Evolutionary conservation across 2,329 filamentous ascomycete species (phyloP), one percentile per base, ranked within the genome.

Genomic region (Pyrenophora seminiperda): DNA sequence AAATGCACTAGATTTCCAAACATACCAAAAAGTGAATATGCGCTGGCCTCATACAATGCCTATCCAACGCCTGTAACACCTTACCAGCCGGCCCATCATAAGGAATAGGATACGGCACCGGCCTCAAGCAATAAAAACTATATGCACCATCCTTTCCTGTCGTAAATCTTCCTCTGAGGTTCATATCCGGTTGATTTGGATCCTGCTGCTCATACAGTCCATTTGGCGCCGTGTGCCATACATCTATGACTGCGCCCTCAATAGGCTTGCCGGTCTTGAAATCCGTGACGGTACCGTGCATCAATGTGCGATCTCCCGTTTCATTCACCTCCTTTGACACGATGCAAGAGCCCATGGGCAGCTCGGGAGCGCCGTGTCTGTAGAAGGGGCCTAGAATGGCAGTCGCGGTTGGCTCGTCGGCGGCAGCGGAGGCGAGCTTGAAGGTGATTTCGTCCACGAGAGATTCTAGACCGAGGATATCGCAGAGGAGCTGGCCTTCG

Each of bases 301-400:
- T 85, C 63, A 80, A 83, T 3, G 81, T 79, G 20, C 85, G 74
- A 54, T 88, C 75, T 19, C 77, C 81, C 48, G 79, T 74, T 15
- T 53, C 47, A 15, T 57, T 60, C 3, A 76, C 63, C 4, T 78
- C 73, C 20, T 81, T 55, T 76, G 59, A 62, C 1, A 86, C 79
- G 55, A 94, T 90, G 62, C 78, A 85, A 37, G 79, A 82, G 41
- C 88, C 90, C 66, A 88, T 88, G n/a, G 83, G 75, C 38, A 86
- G 81, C 50, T 81, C 75, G 4, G 90, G 90, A 0, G 90, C 84
- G 60, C 91, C 81, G 34, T 84, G 80, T 5, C 89, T 82, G 83
- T 89, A 95, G 76, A 96, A 96, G 1, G 91, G 91, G 0, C 91
- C 91, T 0, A 96, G 81, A 58, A 96, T 91, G 32, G 90, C 85